phyloP scores from a whole-genome alignment of 768 basidiomycete genomes.

The Lyophyllum decastes region DNA sequence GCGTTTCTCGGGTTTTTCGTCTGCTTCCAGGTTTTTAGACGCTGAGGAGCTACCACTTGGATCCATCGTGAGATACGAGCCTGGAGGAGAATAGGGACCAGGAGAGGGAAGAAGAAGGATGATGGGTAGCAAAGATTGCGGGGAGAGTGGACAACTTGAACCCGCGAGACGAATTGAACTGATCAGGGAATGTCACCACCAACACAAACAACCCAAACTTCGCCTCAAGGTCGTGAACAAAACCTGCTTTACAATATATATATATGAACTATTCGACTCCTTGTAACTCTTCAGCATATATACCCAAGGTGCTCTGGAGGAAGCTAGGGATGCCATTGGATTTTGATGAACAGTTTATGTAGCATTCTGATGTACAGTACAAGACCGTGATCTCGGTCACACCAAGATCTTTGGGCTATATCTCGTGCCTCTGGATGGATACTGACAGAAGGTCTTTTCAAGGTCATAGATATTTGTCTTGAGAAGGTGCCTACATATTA shows the following conservation, averaged over 20 bases:
- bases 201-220: constrained; percentile 20
- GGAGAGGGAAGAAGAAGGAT: constrained; percentile 11
- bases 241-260: background rate
- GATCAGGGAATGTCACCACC: constrained; percentile 21
- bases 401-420: too few species aligned
- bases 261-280: background rate
- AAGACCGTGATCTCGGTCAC: too few species aligned
- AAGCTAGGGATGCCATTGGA: too few species aligned
- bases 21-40: constrained; percentile 68
- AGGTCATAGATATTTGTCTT: too few species aligned
- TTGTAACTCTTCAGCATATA: too few species aligned
- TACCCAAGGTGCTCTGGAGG: too few species aligned
- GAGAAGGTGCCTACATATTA: too few species aligned
- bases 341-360: too few species aligned
- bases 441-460: too few species aligned
- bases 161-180: constrained; percentile 22
- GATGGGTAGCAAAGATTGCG: constrained; percentile 18
- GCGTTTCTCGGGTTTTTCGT: constrained; percentile 56
- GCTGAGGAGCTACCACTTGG: constrained; percentile 27
- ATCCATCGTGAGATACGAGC: constrained; percentile 33
- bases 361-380: too few species aligned
- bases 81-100: constrained; percentile 19
- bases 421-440: too few species aligned
- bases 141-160: constrained; percentile 18
- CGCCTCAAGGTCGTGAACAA: too few species aligned